Evolutionary conservation across 768 basidiomycete genomes (phyloP), one percentile per base, ranked within the genome.

Genomic region (Mycena haematopus): DNA sequence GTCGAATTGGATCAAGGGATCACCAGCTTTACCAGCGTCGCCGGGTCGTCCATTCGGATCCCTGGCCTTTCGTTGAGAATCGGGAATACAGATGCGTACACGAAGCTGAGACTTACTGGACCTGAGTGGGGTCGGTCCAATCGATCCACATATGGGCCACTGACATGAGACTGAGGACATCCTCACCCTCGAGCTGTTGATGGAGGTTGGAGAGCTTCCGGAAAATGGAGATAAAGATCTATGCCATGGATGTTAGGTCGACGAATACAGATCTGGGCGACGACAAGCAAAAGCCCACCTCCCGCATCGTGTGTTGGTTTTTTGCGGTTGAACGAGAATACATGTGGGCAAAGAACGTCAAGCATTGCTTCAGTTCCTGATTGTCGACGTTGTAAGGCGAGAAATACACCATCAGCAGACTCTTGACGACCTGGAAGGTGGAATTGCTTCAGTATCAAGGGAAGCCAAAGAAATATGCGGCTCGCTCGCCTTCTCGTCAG

Each of bases 281-380:
- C 55, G 46, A 53, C 24, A 53, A 40, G 29, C 24, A 51, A n/a
- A n/a, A 7, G 75, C 81, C 36, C 56, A 89, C 92, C 72, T 84
- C 77, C 58, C 82, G 83, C 81, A 97, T 88, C n/a, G 83, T 75
- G 19, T 82, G 74, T 74, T 97, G 95, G 69, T 96, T 92, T 22
- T 68, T 68, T 6, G 83, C 73, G 0, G 89, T 88, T n/a, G 93
- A 92, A 74, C 88, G 93, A 73, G 92, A 92, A 71, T 90, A 97
- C 0, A 88, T 86, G 2, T 87, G 91, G 76, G 96, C 88, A 80
- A 96, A 96, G 73, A 90, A 92, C 4, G 89, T 83, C 40, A 97
- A 75, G 69, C 90, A 94, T 73, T 98, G 96, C 44, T 93, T 84
- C 19, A 98, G 79, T 58, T 90, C 85, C 62, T 92, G 89, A 69